Base-by-base conservation (phyloP, 1,139 yeast species). In the Suhomyces bolitotheri region DNA sequence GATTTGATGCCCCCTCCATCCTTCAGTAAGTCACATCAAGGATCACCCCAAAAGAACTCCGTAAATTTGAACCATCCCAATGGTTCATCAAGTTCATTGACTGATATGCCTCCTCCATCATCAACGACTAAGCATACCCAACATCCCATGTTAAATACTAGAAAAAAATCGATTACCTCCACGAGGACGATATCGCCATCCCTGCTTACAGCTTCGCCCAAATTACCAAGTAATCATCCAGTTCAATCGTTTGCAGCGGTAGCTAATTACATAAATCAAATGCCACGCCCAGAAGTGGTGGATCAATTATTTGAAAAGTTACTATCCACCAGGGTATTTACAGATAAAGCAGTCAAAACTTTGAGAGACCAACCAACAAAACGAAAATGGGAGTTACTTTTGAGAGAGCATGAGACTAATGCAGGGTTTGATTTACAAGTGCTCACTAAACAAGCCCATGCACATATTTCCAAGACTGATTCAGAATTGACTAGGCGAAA, bases 351-450 rank as follows among this genome's bases (percentile, higher is more conserved):
- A 1, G 42, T 65, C 12, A 52, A 49, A 27, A 51, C 64, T 1
- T 49, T 67, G 28, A 39, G 62, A 27, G 60, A 57, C 12, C 66
- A 58, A 39, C 55, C 72, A 2, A 52, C 63, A 1, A 58, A 54
- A 35, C 44, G 77, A 20, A 71, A 71, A 46, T 71, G 76, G 76
- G 76, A 71, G 41, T 49, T 71, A 10, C 49, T 71, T n/a, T 45
- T 71, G 15, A 49, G 70, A 31, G 76, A 71, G 42, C 62, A 58
- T 42, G 74, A 69, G 41, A 57, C 64, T 5, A 69, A 69, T 41
- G 40, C 56, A 3, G 55, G 56, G 7, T 68, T 70, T 41, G 73
- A 70, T 37, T 54, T 69, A 29, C 51, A 47, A 16, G 33, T 53
- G 1, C 44, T 45, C 28, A 43, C 48, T 12, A 42, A 37, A 13